Evolutionary conservation across 176 grass and related monocot genomes (phyloP).

Genomic region (Phoenix dactylifera): DNA sequence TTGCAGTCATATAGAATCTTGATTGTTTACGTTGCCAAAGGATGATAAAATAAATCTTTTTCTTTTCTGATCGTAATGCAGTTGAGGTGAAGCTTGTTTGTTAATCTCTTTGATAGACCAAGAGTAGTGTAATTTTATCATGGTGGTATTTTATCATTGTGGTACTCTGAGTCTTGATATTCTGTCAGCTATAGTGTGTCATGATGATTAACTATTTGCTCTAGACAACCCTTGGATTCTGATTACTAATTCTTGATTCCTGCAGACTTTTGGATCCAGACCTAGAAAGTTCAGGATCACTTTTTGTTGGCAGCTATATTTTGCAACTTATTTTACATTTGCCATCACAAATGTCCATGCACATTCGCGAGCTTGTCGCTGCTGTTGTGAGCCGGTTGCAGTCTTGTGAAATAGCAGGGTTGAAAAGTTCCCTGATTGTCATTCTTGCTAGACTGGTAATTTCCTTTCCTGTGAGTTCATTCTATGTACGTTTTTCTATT

Average conservation of each 20-base stretch:
- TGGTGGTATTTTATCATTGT: no score
- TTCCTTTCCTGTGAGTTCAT: neutral
- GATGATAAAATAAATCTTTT: no score
- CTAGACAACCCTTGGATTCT: no score
- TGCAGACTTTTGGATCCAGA: constrained; percentile 78
- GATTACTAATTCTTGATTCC: neutral
- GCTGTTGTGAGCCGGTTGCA: constrained; percentile 86
- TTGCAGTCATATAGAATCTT: no score
- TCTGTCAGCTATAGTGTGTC: no score
- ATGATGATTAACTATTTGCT: no score
- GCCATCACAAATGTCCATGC: constrained; percentile 57
- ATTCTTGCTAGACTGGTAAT: constrained; percentile 90
- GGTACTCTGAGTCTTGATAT: no score
- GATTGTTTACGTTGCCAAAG: no score
- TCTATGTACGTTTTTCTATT: neutral
- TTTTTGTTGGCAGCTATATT: constrained; percentile 91
- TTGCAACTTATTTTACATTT: constrained; percentile 88
- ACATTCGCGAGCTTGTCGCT: constrained; percentile 67
- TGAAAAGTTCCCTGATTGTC: constrained; percentile 86
- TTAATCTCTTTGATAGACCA: no score
- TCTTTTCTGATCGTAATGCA: no score
- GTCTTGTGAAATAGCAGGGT: constrained; percentile 60
- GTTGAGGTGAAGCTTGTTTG: no score
- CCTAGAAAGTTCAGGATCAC: constrained; percentile 80
- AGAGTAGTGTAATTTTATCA: no score